Percentiles rank a stretch among this genome's conserved stretches.
These are phyloP conservation scores for Dipteronia dyeriana DNA, from an alignment of 345 rosid species.

Conservation along the genomic window DNA sequence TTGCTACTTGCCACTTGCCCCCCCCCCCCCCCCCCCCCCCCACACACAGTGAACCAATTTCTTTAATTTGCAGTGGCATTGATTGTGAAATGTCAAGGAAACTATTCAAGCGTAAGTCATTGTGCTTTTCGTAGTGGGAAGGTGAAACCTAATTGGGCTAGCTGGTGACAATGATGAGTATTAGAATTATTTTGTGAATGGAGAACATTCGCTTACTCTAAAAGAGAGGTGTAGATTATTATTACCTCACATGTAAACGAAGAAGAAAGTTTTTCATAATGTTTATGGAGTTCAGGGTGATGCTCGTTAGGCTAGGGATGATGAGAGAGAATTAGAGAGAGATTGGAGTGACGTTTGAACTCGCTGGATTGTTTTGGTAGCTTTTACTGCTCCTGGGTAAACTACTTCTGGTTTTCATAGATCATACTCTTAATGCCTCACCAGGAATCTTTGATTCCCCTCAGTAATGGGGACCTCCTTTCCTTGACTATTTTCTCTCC, in stretches of 20 bases:
- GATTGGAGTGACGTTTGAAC: neutral
- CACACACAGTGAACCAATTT: neutral
- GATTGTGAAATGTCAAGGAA: conserved; percentile 3
- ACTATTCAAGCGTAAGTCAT: neutral
- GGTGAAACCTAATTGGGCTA: neutral
- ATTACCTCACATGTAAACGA: neutral
- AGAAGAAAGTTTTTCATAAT: neutral
- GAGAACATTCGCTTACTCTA: neutral
- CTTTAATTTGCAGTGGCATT: neutral
- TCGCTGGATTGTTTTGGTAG: neutral
- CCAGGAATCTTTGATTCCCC: neutral
- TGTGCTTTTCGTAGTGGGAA: neutral
- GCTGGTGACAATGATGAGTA: neutral
- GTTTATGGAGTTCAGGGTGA: neutral
- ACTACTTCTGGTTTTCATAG: neutral
- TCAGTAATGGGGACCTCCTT: neutral
- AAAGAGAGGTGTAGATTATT: neutral
- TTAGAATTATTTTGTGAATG: neutral
- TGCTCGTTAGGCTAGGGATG: neutral
- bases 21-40: too few relatives aligned
- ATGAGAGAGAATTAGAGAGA: neutral
- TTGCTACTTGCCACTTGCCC: neutral
- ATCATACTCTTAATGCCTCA: neutral
- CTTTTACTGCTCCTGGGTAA: neutral
- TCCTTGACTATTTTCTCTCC: neutral